A percentile compares a stretch with the other conserved stretches of the same genome.
These are phyloP conservation scores for Aspergillus carbonarius DNA, from an alignment of 2,329 filamentous ascomycete genomes.

Conservation along the genomic window DNA sequence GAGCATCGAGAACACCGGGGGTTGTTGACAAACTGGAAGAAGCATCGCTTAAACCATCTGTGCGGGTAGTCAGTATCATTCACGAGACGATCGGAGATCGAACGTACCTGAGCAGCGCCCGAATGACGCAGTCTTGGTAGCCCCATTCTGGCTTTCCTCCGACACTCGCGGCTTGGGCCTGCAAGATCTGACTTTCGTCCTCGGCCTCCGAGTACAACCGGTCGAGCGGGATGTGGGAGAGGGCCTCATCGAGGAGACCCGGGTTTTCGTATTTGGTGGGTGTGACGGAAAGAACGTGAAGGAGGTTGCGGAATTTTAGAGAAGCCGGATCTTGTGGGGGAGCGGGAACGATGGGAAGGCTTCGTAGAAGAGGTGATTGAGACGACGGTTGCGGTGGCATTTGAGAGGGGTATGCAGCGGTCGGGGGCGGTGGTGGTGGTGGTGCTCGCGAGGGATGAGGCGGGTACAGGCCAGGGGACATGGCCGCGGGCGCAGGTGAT, in stretches of 20 bases:
- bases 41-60: constrained; percentile 93
- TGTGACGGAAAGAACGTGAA: constrained; percentile 81
- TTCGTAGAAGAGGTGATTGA: constrained; percentile 47
- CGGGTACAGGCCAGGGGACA: constrained; percentile 17
- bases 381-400: constrained; percentile 25
- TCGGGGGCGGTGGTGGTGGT: constrained; percentile 36
- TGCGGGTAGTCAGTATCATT: constrained; percentile 12
- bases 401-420: constrained; percentile 21
- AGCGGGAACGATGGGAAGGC: constrained; percentile 69
- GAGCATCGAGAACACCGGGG: constrained; percentile 79
- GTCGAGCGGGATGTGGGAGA: constrained; percentile 82
- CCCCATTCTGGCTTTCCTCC: constrained; percentile 87
- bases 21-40: constrained; percentile 97
- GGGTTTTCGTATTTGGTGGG: constrained; percentile 96
- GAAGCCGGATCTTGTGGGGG: constrained; percentile 71
- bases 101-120: constrained; percentile 75
- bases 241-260: constrained; percentile 85
- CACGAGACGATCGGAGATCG: constrained; percentile 6
- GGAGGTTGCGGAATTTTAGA: constrained; percentile 74
- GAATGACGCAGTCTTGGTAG: constrained; percentile 94
- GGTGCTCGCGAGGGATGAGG: constrained; percentile 38
- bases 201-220: constrained; percentile 92
- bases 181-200: constrained; percentile 84
- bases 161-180: constrained; percentile 84
- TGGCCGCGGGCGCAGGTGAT: constrained; percentile 51